Base-by-base conservation (phyloP, 148 eudicot species). In the Oxyria digyna region DNA sequence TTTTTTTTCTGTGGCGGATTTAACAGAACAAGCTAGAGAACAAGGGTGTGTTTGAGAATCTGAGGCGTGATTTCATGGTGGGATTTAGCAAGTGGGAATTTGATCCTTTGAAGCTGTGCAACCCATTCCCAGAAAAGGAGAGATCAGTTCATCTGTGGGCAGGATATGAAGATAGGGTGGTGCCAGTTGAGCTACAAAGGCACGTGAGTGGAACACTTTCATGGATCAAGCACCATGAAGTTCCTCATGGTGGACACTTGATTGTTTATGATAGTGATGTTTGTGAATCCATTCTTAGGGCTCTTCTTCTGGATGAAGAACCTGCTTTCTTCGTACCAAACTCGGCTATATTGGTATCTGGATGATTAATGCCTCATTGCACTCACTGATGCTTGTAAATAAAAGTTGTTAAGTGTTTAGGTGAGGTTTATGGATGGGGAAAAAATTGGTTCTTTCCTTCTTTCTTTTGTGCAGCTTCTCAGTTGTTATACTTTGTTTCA, bases 191-290 rank as follows among this genome's bases (percentile, higher is more conserved):
- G 57, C 69, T 80, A 23, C 86, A 85, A 52, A 82, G 88, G 78
- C 76, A 74, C 54, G 84, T 85, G 17, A 68, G 70, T 20, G 71
- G 67, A 35, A 70, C 72, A 46, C 72, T 85, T 42, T 78, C 84
- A 3, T 85, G 88, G 88, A 82, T 85, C 18, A 80, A 77, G 27
- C 78, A 74, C 54, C 81, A 82, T 74, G 88, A 85, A 78, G 77
- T 82, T 62, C 86, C 86, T 72, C 82, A 82, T 49, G 85, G 88
- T 21, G 88, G 88, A 12, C 88, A 85, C 69, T 45, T 85, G 76
- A 78, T 85, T 65, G 77, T 85, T 15, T 78, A 85, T 59, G 86
- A 85, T 40, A 80, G 35, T 45, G 81, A 70, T 49, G 72, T 80
- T 3, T 85, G 88, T 71, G 84, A 85, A 59, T 77, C 82, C 15